Conservation (phyloP, 2,329 filamentous ascomycete genomes). For the Cytospora schulzeri region DNA sequence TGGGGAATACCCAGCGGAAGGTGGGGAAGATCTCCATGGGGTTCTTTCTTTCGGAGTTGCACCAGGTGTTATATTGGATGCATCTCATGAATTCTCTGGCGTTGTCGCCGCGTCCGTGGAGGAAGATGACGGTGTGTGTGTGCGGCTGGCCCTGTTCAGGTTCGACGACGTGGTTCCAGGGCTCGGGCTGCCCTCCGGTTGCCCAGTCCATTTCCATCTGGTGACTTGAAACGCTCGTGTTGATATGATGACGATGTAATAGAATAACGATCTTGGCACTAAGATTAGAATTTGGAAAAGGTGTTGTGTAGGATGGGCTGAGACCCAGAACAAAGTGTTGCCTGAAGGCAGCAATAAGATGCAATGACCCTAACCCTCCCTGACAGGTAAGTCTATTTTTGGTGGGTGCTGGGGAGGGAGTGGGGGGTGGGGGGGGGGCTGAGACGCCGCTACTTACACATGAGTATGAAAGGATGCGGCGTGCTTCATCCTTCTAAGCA, state of each 20-base stretch:
- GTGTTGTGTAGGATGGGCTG: background rate
- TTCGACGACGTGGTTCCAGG: slow-evolving; percentile 3
- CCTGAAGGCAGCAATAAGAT: no score
- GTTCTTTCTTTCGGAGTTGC: slow-evolving; percentile 37
- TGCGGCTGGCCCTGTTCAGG: slow-evolving; percentile 33
- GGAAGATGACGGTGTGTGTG: slow-evolving; percentile 48
- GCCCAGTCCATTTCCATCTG: slow-evolving; percentile 22
- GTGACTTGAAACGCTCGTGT: background rate
- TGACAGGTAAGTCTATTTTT: no score
- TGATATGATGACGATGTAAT: background rate
- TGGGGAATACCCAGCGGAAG: slow-evolving; percentile 52
- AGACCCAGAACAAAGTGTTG: no score
- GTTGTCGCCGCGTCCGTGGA: slow-evolving; percentile 49
- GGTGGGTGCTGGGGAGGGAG: no score
- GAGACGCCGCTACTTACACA: no score
- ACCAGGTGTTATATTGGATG: slow-evolving; percentile 30
- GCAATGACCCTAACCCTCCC: no score
- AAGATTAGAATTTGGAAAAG: background rate
- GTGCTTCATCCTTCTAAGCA: no score
- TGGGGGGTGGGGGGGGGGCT: no score
- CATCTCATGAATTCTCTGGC: slow-evolving; percentile 38
- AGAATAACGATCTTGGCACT: no score
- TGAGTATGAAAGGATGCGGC: no score
- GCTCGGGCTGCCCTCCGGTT: slow-evolving; percentile 10
- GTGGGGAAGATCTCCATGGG: slow-evolving; percentile 46